A percentile compares a stretch with the other conserved stretches of the same genome.
Evolutionary conservation across 371 early-diverging fungal genomes (phyloP).

Genomic region (Apophysomyces ossiformis): DNA sequence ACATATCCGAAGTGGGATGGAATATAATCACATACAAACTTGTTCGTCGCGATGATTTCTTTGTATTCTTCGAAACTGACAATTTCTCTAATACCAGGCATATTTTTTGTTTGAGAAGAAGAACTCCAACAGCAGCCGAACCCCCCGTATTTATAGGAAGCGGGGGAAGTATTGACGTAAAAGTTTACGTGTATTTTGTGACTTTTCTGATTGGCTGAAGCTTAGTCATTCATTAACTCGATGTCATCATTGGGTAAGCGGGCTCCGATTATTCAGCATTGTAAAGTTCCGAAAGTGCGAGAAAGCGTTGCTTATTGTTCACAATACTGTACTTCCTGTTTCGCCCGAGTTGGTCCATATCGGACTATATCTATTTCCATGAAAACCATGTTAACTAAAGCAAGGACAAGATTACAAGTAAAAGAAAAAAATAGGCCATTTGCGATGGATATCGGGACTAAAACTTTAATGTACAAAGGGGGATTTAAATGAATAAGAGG

Average conservation of each 20-base stretch:
- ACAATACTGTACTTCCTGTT: no score
- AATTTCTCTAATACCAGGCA: constrained; percentile 22
- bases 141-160: constrained; percentile 18
- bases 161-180: neutral
- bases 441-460: neutral
- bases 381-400: no score
- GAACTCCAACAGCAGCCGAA: constrained; percentile 7
- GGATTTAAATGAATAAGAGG: constrained; percentile 11
- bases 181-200: neutral
- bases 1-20: neutral
- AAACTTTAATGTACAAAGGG: constrained; percentile 15
- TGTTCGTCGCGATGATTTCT: constrained; percentile 28
- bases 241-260: neutral
- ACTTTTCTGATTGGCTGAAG: constrained; percentile 11
- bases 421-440: neutral
- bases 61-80: constrained; percentile 39
- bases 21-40: constrained; percentile 27
- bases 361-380: no score
- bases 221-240: constrained; percentile 8
- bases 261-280: constrained; percentile 6
- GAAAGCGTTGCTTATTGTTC: constrained; percentile 3
- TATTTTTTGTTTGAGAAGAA: constrained; percentile 15
- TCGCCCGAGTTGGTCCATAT: no score
- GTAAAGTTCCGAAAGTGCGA: neutral
- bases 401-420: neutral